Percentiles rank a stretch among this genome's conserved stretches.
These are phyloP conservation scores for Neofusicoccum sp. DNA, from an alignment of 2,329 filamentous ascomycete genomes.

Conservation along the genomic window DNA sequence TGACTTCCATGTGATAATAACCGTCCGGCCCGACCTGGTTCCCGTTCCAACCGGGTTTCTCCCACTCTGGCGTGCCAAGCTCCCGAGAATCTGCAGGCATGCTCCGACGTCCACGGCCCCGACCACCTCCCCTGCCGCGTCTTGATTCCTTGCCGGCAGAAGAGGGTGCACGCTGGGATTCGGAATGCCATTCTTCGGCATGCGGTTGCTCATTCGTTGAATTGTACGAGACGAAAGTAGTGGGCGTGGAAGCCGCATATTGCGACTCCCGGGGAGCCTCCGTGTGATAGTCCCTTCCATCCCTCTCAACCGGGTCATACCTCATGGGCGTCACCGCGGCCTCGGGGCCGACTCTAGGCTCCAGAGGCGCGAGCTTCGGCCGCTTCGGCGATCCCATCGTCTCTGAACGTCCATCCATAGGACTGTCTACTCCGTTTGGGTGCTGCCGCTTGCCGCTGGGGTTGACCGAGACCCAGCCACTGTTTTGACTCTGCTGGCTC, in stretches of 20 bases:
- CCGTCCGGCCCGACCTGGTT: conserved; percentile 40
- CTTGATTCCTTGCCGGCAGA: conserved; percentile 21
- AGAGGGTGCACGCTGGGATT: conserved; percentile 32
- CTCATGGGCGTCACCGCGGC: conserved; percentile 3
- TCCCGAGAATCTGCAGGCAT: conserved; percentile 30
- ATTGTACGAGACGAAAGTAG: conserved; percentile 30
- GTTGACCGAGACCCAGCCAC: conserved; percentile 50
- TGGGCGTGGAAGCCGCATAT: conserved; percentile 26
- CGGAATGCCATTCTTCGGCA: conserved; percentile 37
- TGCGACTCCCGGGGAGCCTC: conserved; percentile 4
- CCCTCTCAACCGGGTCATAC: conserved; percentile 10
- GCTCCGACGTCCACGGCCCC: conserved; percentile 46
- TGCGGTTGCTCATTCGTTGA: conserved; percentile 32
- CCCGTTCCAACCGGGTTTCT: conserved; percentile 42
- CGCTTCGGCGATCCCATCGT: conserved; percentile 47
- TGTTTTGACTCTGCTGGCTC: conserved; percentile 23
- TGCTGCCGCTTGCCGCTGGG: conserved; percentile 43
- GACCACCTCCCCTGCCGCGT: conserved; percentile 31
- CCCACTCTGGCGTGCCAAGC: conserved; percentile 45
- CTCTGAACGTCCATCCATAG: conserved; percentile 33
- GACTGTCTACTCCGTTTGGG: conserved; percentile 39
- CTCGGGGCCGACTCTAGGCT: conserved; percentile 37
- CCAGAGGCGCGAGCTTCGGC: conserved; percentile 45
- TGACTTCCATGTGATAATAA: conserved; percentile 33
- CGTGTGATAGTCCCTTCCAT: conserved; percentile 1